Evolutionary conservation across 192 early-diverging fungal species (phyloP).

Genomic region (Coemansia sp.): DNA sequence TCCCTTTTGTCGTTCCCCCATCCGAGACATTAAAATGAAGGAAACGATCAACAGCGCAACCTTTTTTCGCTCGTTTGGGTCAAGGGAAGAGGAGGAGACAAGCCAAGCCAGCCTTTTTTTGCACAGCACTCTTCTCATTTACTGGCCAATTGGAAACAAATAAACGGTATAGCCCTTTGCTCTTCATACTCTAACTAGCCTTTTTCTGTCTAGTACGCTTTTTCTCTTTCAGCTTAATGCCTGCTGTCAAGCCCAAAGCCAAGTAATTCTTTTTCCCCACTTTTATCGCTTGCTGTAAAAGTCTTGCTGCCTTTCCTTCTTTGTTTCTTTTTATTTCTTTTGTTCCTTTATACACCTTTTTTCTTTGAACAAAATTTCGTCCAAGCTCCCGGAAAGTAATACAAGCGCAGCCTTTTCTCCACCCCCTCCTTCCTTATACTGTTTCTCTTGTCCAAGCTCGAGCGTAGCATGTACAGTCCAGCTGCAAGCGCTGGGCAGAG

Average conservation of each 20-base stretch:
- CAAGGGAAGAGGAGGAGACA: not conserved
- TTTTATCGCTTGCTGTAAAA: too few relatives aligned
- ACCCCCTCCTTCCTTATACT: not conserved
- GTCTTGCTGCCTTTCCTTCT: too few relatives aligned
- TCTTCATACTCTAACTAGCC: not conserved
- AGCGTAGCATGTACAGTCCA: slow-evolving; percentile 31
- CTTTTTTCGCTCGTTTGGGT: not conserved
- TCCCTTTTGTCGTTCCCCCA: not conserved
- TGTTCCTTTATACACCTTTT: too few relatives aligned
- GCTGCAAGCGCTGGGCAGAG: slow-evolving; percentile 35
- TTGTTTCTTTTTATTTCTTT: not conserved
- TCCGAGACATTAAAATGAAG: not conserved
- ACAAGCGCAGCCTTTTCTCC: not conserved
- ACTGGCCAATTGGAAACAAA: not conserved
- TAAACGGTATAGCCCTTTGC: not conserved
- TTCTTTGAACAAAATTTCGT: too few relatives aligned
- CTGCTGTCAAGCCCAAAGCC: too few relatives aligned
- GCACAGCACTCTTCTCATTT: not conserved
- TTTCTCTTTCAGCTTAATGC: too few relatives aligned
- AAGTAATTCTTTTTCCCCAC: too few relatives aligned
- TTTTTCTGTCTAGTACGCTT: not conserved
- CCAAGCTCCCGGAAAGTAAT: too few relatives aligned
- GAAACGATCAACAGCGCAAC: not conserved
- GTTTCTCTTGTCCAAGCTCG: not conserved
- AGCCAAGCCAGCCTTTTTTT: not conserved